Evolutionary conservation across 148 eudicot genomes (phyloP), one percentile per base, ranked within the genome.

Genomic region (Camellia japonica): DNA sequence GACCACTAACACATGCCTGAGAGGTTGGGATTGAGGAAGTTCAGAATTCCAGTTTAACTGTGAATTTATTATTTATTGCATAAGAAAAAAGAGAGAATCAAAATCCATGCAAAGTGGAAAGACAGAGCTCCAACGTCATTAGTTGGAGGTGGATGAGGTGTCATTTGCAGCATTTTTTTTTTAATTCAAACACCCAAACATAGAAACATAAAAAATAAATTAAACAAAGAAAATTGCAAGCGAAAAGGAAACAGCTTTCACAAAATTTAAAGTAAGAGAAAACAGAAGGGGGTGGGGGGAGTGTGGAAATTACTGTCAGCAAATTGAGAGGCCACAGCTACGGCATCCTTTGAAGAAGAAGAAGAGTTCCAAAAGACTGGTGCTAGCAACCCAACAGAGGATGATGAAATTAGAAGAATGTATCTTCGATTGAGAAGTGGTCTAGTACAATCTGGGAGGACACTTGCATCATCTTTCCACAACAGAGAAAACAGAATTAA

Each of bases 261-360:
- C 20, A 0, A 1, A 16, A 67, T 8, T 44, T 42, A 71, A 0
- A 63, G 1, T 19, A 58, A 56, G 44, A 56, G 61, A 68, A 80
- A 47, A 0, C 7, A 43, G 6, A 44, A 23, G 30, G 30, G 30
- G 14, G 61, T 52, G 65, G 56, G 70, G 38, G 19, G 56, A 0
- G 30, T 16, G 70, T 68, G 65, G 76, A 82, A 58, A 76, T 88
- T 82, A 93, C 96, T 93, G 82, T 93, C 98, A 51, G 98, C 87
- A 76, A 79, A 93, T 76, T 90, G 86, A 79, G 95, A 80, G 70
- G 91, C 89, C 52, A 51, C 9, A 65, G 91, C 87, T 44, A 67
- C 74, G 30, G 63, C 85, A 42, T 64, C 68, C 63, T 64, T 19
- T 20, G 46, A 80, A 82, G 78, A 5, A 23, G 30, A 23, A 23